Evolutionary conservation across 768 basidiomycete species (phyloP).

Genomic region (Lyophyllum decastes): DNA sequence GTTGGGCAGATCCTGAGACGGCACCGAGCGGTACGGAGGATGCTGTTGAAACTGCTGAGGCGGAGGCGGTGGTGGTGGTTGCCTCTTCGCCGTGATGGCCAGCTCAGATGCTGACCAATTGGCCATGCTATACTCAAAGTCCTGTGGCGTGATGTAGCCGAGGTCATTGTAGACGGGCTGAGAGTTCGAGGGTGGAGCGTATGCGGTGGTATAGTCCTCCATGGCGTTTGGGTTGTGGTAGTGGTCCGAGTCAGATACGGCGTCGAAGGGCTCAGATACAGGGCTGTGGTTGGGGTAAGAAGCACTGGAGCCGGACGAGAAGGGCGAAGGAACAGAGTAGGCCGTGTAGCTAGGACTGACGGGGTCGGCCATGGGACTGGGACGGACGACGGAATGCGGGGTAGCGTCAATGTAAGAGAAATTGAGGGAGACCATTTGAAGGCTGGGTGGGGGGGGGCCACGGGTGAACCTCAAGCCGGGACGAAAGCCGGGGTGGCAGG

Average conservation of each 20-base stretch:
- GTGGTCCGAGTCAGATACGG: conserved; percentile 9
- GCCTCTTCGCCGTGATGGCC: conserved; percentile 3
- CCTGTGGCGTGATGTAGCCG: conserved; percentile 15
- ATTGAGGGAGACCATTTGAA: conserved; percentile 15
- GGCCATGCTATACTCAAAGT: conserved; percentile 19
- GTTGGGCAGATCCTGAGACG: conserved; percentile 15
- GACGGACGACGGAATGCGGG: conserved; percentile 9
- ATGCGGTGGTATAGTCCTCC: conserved; percentile 14
- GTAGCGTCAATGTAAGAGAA: conserved; percentile 2
- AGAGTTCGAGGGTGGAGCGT: conserved; percentile 15
- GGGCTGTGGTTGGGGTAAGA: conserved; percentile 34
- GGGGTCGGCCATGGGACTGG: conserved; percentile 25
- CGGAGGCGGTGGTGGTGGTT: conserved; percentile 10
- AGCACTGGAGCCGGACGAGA: conserved; percentile 39
- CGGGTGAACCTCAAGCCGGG: conserved; percentile 5
- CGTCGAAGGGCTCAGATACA: conserved; percentile 32
- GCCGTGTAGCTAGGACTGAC: conserved; percentile 38
- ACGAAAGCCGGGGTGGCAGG: not conserved
- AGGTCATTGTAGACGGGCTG: conserved; percentile 18
- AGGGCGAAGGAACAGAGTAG: conserved; percentile 38
- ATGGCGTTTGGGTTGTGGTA: conserved; percentile 3
- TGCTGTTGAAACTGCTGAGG: conserved; percentile 15
- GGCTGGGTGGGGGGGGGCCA: not conserved
- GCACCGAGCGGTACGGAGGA: conserved; percentile 7
- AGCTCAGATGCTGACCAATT: conserved; percentile 15